Evolutionary conservation across 2,329 filamentous ascomycete genomes (phyloP), one percentile per base, ranked within the genome.

Genomic region (Microsporum ferrugineum): DNA sequence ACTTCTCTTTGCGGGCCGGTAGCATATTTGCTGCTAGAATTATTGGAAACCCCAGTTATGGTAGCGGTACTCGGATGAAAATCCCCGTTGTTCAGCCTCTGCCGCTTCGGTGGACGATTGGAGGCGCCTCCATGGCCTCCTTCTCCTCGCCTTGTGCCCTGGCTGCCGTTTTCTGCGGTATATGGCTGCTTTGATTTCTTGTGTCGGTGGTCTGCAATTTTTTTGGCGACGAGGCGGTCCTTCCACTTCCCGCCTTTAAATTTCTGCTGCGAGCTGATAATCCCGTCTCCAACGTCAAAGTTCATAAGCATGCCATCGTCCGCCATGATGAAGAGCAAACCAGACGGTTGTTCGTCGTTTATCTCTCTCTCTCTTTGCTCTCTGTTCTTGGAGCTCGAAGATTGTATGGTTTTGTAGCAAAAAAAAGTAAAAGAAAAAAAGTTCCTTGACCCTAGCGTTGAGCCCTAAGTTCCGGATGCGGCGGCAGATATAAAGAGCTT

Each of bases 261-360:
- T 60, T 78, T 81, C 2, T 79, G 76, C 66, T 80, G 79, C 4
- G 82, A 79, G 63, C 85, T 81, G 60, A 89, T 72, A 10, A 87
- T 82, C 17, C 78, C 82, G 63, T 89, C 85, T 33, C 84, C 82
- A 61, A 96, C 78, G 68, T 90, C 86, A 72, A 97, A 96, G 69
- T 97, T 97, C 71, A 97, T 79, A 61, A 96, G 82, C 84, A 99
- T 88, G 67, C 91, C 91, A 85, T 95, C 89, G 78, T 97, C 91
- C 58, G 89, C 89, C 91, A 97, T 96, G 64, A 58, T 68, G 59
- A 51, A 12, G 45, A 51, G 47, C 59, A 61, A 49, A 17, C 5
- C 4, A 36, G 31, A 34, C 12, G 51, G 33, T 36, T 23, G 51
- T 55, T 55, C n/a, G 43, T 36, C 14, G 51, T 55, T 34, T 14